These are phyloP conservation scores for Ceratocystis diversiconidia DNA, from an alignment of 2,329 filamentous ascomycete genomes.

Conservation along the genomic window DNA sequence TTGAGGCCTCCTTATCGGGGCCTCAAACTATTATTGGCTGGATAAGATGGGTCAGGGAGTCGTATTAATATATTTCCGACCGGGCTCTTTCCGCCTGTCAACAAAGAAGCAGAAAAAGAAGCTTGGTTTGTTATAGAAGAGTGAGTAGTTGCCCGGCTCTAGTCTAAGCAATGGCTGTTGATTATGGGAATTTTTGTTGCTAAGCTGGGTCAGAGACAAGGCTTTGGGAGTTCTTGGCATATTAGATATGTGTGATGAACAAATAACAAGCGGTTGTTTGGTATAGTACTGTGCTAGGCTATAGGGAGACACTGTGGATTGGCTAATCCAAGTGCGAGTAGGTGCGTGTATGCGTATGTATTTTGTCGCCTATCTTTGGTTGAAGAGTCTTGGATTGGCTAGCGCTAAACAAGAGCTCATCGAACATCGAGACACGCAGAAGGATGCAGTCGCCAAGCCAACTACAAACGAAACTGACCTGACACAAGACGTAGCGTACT, in stretches of 20 bases:
- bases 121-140: background rate
- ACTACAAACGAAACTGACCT: constrained; percentile 2
- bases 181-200: background rate
- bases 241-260: background rate
- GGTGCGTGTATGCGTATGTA: background rate
- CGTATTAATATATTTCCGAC: background rate
- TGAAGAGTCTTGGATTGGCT: background rate
- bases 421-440: background rate
- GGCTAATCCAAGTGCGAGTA: background rate
- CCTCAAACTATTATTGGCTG: constrained; percentile 4
- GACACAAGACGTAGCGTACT: background rate
- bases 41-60: background rate
- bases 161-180: background rate
- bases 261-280: background rate
- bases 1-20: constrained; percentile 2
- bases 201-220: background rate
- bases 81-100: constrained; percentile 2
- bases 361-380: background rate
- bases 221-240: constrained; percentile 1
- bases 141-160: background rate
- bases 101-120: background rate
- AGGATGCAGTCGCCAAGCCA: constrained; percentile 6
- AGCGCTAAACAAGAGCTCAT: background rate
- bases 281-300: too few relatives aligned
- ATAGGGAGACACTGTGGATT: background rate